Percentiles rank a stretch among this genome's conserved stretches.
Evolutionary conservation across 2,329 filamentous ascomycete genomes (phyloP).

Genomic region (Beauveria varroae): DNA sequence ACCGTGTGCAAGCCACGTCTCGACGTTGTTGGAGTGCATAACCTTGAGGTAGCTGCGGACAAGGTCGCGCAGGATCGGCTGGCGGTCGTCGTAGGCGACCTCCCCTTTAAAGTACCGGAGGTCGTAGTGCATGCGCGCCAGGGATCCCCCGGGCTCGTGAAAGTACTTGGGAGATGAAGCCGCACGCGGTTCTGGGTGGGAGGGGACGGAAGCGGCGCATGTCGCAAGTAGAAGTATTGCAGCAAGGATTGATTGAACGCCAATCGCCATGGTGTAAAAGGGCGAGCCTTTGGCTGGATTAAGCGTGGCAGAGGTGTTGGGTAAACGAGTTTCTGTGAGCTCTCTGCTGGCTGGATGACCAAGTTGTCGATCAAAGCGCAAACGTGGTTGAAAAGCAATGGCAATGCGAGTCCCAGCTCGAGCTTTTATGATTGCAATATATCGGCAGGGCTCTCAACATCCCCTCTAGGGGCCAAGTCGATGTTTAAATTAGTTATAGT

Average conservation of each 20-base stretch:
- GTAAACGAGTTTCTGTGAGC: too few relatives aligned
- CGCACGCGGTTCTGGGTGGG: neutral
- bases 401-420: too few relatives aligned
- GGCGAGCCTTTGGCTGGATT: neutral
- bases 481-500: neutral
- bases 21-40: slow-evolving; percentile 55
- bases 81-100: slow-evolving; percentile 60
- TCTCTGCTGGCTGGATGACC: too few relatives aligned
- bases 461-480: neutral
- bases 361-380: too few relatives aligned
- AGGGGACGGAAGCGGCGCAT: neutral
- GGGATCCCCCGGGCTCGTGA: slow-evolving; percentile 52
- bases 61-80: slow-evolving; percentile 59
- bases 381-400: too few relatives aligned
- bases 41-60: slow-evolving; percentile 66
- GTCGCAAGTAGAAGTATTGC: neutral
- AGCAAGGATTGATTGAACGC: neutral
- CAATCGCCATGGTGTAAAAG: neutral
- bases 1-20: slow-evolving; percentile 84
- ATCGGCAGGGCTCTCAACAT: neutral
- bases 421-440: too few relatives aligned
- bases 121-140: slow-evolving; percentile 66
- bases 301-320: too few relatives aligned
- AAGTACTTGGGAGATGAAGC: slow-evolving; percentile 47
- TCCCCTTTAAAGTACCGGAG: slow-evolving; percentile 55